These are phyloP conservation scores for Rhododendron griersonianum DNA, from an alignment of 148 eudicot species.

Conservation along the genomic window DNA sequence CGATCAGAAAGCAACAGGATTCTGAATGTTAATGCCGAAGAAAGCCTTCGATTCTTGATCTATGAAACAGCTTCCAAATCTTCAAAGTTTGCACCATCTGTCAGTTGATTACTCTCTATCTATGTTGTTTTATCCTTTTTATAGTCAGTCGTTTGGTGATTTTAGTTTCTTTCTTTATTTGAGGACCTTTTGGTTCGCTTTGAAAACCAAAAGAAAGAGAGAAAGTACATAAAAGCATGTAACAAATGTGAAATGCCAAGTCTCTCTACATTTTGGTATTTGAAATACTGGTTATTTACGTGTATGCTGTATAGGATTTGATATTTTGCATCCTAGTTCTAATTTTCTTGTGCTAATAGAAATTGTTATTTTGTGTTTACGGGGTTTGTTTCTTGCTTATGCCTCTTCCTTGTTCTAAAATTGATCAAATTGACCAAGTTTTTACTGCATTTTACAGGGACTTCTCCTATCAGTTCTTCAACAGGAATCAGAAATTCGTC, in stretches of 20 bases:
- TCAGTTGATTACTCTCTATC: slow-evolving; percentile 27
- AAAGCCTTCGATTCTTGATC: slow-evolving; percentile 51
- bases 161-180: background rate
- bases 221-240: background rate
- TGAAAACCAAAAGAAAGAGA: background rate
- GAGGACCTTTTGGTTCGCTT: background rate
- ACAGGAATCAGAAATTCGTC: slow-evolving; percentile 72
- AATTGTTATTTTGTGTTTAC: background rate
- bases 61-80: slow-evolving; percentile 74
- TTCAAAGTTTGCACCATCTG: slow-evolving; percentile 74
- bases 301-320: background rate
- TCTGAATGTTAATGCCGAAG: slow-evolving; percentile 59
- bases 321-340: background rate
- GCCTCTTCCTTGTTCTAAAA: background rate
- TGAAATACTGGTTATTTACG: background rate
- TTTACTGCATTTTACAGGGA: slow-evolving; percentile 46
- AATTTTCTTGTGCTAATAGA: background rate
- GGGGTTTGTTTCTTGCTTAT: background rate
- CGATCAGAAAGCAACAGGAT: slow-evolving; percentile 47
- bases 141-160: background rate
- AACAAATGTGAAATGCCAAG: slow-evolving; percentile 3
- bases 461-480: slow-evolving; percentile 74
- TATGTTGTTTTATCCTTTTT: background rate
- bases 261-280: slow-evolving; percentile 9
- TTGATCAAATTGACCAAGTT: background rate